Base-by-base conservation (phyloP, 2,329 filamentous ascomycete genomes). In the Emergomyces africanus region DNA sequence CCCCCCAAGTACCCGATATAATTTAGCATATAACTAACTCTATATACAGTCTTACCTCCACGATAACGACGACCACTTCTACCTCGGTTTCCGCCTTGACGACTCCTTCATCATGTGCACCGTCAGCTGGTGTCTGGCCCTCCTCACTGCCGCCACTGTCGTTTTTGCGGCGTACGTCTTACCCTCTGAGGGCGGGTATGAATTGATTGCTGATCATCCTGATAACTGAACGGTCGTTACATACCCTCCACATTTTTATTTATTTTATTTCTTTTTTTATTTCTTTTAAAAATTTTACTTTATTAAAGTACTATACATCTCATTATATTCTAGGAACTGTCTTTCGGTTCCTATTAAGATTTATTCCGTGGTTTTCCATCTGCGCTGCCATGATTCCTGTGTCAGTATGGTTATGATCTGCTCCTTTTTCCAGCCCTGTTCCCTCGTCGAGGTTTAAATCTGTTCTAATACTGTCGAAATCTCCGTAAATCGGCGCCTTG, bases 101-200 rank as follows among this genome's bases (percentile, higher is more conserved):
- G 83, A 81, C 58, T 89, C 88, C 0, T 96, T 88, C 83, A 81
- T 87, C 37, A 81, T 95, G 58, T 84, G 83, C 70, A 85, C 81
- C 28, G 75, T 81, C 30, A 83, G 81, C 65, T 85, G 82, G 81
- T 76, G 73, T 58, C 69, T 83, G 2, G 73, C 81, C 61, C 64
- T 81, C 39, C 62, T 83, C 18, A 79, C 81, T 59, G 78, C 77
- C 0, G 68, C 78, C 15, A 83, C 81, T 14, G 77, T 96, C 58
- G 77, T 81, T 0, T 74, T 83, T 12, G 87, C 88, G 1, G 87
- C 86, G 5, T 83, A 84, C 61, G 72, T 87, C 25, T 77, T 96
- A 49, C 87, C 89, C 0, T 81, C 84, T 0, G 91, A 96, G 70
- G 89, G 88, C 67, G 91, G 89, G 59, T 96, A 96, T 75, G 89